These are phyloP conservation scores for Nothophoma quercina DNA, from an alignment of 2,329 filamentous ascomycete species.

Conservation along the genomic window DNA sequence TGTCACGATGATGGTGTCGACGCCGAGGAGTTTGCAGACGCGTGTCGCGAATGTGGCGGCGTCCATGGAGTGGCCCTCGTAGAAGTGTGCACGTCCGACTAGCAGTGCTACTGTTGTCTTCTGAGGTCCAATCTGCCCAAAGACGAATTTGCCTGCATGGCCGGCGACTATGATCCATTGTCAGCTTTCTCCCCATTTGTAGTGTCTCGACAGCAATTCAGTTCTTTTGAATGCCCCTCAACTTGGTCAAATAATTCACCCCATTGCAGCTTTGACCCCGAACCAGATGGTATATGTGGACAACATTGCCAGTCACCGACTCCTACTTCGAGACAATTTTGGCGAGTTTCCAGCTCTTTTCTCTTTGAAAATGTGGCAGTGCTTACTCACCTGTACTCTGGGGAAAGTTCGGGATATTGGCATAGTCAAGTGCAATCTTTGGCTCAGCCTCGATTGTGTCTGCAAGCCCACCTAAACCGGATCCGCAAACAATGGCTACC, in stretches of 20 bases:
- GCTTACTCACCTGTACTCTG: slow-evolving; percentile 61
- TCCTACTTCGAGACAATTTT: too few relatives aligned
- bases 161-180: slow-evolving; percentile 55
- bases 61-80: slow-evolving; percentile 71
- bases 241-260: too few relatives aligned
- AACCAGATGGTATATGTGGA: too few relatives aligned
- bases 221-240: too few relatives aligned
- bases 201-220: too few relatives aligned
- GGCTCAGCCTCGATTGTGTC: slow-evolving; percentile 61
- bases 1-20: slow-evolving; percentile 69
- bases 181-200: not conserved
- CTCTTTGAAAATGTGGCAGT: not conserved
- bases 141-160: slow-evolving; percentile 71
- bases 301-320: too few relatives aligned
- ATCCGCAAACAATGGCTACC: slow-evolving; percentile 71
- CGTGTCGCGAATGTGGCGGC: slow-evolving; percentile 69
- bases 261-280: too few relatives aligned
- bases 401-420: slow-evolving; percentile 68
- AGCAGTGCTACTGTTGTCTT: slow-evolving; percentile 67
- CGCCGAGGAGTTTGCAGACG: slow-evolving; percentile 68
- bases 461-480: slow-evolving; percentile 68
- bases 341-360: not conserved
- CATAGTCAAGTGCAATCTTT: slow-evolving; percentile 64
- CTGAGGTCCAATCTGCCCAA: slow-evolving; percentile 63
- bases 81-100: slow-evolving; percentile 71